phyloP scores from a whole-genome alignment of 805 yeast genomes.

The Myxozyma neglecta region DNA sequence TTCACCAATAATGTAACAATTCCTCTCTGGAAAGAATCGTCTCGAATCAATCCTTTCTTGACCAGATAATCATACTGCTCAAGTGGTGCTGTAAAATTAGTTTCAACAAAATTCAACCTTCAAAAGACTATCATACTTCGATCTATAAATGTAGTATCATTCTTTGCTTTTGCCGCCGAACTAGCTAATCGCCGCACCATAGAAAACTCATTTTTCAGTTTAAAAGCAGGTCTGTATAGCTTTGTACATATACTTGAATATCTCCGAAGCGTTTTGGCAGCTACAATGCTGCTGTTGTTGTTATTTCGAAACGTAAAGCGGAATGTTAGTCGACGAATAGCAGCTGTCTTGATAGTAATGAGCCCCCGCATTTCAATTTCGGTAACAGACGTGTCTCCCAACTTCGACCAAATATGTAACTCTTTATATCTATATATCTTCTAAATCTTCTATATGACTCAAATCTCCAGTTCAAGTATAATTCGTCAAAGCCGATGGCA shows the following conservation, averaged over 20 bases:
- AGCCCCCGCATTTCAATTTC: slow-evolving; percentile 5
- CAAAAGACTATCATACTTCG: slow-evolving; percentile 3
- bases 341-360: slow-evolving; percentile 1
- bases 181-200: not conserved
- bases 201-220: not conserved
- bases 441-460: too few relatives aligned
- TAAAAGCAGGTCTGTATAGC: not conserved
- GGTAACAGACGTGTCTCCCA: not conserved
- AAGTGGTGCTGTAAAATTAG: slow-evolving; percentile 9
- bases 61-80: slow-evolving; percentile 34
- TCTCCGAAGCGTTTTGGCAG: not conserved
- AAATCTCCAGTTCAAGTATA: too few relatives aligned
- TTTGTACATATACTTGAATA: not conserved
- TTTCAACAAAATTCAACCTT: not conserved
- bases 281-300: not conserved
- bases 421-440: not conserved
- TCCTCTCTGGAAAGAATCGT: slow-evolving; percentile 78
- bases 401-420: not conserved
- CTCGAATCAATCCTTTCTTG: slow-evolving; percentile 42
- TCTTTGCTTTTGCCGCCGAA: not conserved
- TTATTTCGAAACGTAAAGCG: not conserved
- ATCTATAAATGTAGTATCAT: slow-evolving; percentile 5
- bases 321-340: not conserved
- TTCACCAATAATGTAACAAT: slow-evolving; percentile 62
- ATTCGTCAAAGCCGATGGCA: too few relatives aligned